phyloP scores from a whole-genome alignment of 352 stramenopile species.

The Globisporangium spinosum region DNA sequence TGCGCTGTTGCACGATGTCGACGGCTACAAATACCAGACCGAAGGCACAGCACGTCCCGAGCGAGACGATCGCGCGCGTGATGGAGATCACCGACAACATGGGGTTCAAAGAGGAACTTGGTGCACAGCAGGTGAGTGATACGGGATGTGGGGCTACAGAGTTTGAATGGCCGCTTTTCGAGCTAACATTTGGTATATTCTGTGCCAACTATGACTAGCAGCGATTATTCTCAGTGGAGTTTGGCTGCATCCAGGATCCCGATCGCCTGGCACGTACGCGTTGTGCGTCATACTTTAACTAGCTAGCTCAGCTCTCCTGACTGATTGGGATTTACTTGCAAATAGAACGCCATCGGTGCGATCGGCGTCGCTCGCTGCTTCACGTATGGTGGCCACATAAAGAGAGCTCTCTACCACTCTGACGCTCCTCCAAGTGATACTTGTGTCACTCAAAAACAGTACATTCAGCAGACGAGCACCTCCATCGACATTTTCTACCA shows the following conservation, averaged over 20 bases:
- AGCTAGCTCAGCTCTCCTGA: neutral
- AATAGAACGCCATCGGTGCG: slow-evolving; percentile 85
- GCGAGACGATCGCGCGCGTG: slow-evolving; percentile 51
- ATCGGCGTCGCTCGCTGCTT: slow-evolving; percentile 53
- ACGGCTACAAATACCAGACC: slow-evolving; percentile 80
- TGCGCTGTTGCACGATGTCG: slow-evolving; percentile 85
- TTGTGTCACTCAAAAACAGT: no score
- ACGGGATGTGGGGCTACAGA: neutral
- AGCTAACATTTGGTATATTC: neutral
- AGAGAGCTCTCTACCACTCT: no score
- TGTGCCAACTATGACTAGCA: neutral
- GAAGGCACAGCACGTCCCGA: slow-evolving; percentile 42
- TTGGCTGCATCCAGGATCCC: slow-evolving; percentile 85
- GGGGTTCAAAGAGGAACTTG: slow-evolving; percentile 84
- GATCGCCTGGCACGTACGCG: slow-evolving; percentile 59
- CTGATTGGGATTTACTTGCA: neutral
- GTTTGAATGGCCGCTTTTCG: neutral
- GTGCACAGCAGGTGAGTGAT: slow-evolving; percentile 13
- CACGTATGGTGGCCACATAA: no score
- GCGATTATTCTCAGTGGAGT: slow-evolving; percentile 43
- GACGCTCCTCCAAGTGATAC: no score
- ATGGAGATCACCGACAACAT: slow-evolving; percentile 82
- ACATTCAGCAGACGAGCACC: no score
- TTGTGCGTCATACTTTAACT: neutral
- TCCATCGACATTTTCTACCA: no score